Base-by-base conservation (phyloP, 306 rosid species). In the barrel medic (Medicago truncatula) region DNA sequence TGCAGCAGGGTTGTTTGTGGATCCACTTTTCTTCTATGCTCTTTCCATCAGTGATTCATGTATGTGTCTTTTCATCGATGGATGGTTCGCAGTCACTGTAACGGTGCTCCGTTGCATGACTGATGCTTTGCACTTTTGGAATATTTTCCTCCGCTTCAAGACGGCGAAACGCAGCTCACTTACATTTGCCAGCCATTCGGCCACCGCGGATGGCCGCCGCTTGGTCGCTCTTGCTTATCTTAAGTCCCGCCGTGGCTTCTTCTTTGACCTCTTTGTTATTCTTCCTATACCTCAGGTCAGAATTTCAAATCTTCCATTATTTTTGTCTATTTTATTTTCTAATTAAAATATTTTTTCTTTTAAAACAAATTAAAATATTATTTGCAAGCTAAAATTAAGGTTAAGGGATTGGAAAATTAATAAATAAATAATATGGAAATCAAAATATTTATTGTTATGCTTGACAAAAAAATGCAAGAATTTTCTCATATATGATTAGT, bases 61-160 rank as follows among this genome's bases (percentile, higher is more conserved):
- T 71, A 86, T 86, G 89, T 93, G 98, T 46, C 78, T 93, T n/a
- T 93, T 89, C 66, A 81, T 93, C 0, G 98, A 93, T 14, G 98
- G 96, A 4, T 93, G 98, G 98, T 79, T 93, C 70, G 97, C 98
- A 63, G 79, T 93, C 34, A 86, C 92, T 18, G 93, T 93, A 18
- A 93, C 98, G 13, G 96, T 81, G 78, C 93, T 93, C 73, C 87
- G 98, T 49, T 93, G 97, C 86, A 88, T 91, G 96, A 87, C 90
- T 7, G 98, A 93, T 71, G 87, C 91, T 2, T 74, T 93, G 77
- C 98, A 93, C 87, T 44, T 93, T 69, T 93, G 98, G 97, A 91
- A 93, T 83, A 91, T 91, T 80, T 86, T 93, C 77, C 71, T 93
- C 16, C 91, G 89, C 68, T 79, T 91, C 31, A 89, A 85, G 80